Conservation (phyloP, 768 basidiomycete genomes). For the Exsudoporus frostii region DNA sequence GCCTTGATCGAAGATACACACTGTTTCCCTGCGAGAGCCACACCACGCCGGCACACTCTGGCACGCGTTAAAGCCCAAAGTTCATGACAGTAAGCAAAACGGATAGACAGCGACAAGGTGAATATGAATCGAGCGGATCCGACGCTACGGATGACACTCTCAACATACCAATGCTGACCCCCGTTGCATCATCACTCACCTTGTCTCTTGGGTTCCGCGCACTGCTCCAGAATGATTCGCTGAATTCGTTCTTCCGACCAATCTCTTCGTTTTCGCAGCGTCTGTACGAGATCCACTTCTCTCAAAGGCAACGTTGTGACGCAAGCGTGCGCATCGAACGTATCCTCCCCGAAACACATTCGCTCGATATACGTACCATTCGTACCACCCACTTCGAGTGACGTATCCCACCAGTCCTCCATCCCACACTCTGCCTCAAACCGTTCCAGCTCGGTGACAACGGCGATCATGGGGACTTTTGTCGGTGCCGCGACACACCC, state of each 20-base stretch:
- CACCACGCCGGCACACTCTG: background rate
- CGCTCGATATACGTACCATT: slow-evolving; percentile 33
- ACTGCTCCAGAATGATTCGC: slow-evolving; percentile 14
- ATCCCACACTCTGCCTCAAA: slow-evolving; percentile 16
- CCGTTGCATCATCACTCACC: slow-evolving; percentile 7
- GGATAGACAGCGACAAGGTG: slow-evolving; percentile 4
- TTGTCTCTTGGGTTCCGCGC: slow-evolving; percentile 5
- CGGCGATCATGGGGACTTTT: slow-evolving; percentile 23
- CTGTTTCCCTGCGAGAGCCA: background rate
- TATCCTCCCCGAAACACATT: slow-evolving; percentile 12
- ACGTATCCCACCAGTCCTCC: slow-evolving; percentile 32
- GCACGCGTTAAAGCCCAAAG: background rate
- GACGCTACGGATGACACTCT: slow-evolving; percentile 7
- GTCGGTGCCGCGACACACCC: background rate
- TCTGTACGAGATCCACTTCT: slow-evolving; percentile 10
- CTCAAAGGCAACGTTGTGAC: slow-evolving; percentile 32
- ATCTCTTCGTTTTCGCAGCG: slow-evolving; percentile 20
- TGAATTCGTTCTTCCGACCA: slow-evolving; percentile 12
- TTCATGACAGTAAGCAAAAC: background rate
- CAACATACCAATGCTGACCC: background rate
- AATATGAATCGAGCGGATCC: background rate
- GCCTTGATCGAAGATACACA: background rate
- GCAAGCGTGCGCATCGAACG: slow-evolving; percentile 37
- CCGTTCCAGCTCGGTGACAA: slow-evolving; percentile 27
- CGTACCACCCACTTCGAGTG: background rate